Evolutionary conservation across 179 eudicot species (phyloP).

Genomic region (Beta lomatogona): DNA sequence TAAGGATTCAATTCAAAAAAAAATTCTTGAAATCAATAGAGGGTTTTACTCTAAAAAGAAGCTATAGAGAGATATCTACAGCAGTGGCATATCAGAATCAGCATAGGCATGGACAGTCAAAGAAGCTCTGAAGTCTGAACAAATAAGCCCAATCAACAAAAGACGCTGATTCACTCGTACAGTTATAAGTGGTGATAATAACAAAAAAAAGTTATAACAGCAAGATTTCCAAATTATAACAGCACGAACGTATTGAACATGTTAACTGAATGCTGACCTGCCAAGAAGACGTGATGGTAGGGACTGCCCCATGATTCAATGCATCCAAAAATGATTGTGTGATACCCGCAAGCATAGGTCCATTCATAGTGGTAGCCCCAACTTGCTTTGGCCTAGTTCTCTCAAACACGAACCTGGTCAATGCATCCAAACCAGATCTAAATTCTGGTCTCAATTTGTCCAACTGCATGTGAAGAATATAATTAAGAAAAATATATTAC

Average conservation of each 20-base stretch:
- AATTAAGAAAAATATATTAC: background rate
- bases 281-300: conserved; percentile 97
- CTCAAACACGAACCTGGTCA: conserved; percentile 92
- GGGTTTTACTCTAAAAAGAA: too few relatives aligned
- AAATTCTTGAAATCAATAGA: too few relatives aligned
- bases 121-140: background rate
- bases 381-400: conserved; percentile 98
- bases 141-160: background rate
- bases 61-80: background rate
- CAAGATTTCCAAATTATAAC: background rate
- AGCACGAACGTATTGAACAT: background rate
- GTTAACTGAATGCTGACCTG: conserved; percentile 53
- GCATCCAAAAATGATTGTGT: conserved; percentile 96
- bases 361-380: conserved; percentile 95
- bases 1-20: too few relatives aligned
- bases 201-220: background rate
- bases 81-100: background rate
- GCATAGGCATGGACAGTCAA: background rate
- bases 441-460: conserved; percentile 91
- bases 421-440: conserved; percentile 84
- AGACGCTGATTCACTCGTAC: background rate
- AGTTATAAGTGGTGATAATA: background rate
- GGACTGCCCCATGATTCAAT: conserved; percentile 95
- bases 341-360: conserved; percentile 90
- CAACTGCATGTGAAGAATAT: conserved; percentile 48